phyloP scores from a whole-genome alignment of 805 yeast species.

The Myxozyma kluyveri region DNA sequence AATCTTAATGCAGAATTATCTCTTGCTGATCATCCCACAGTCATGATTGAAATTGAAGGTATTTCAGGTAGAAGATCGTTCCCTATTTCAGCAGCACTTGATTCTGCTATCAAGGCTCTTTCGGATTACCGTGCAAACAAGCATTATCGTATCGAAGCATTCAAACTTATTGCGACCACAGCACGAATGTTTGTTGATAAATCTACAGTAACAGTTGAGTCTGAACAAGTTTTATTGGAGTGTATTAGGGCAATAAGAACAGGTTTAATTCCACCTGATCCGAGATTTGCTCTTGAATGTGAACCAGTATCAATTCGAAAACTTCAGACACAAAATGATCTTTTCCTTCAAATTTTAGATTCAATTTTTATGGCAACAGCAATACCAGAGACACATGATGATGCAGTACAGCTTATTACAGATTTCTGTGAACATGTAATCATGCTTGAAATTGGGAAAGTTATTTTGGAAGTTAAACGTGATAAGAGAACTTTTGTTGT shows the following conservation, averaged over 20 bases:
- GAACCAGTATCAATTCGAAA: slow-evolving; percentile 25
- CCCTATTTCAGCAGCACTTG: slow-evolving; percentile 78
- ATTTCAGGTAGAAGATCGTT: slow-evolving; percentile 60
- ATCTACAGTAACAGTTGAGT: slow-evolving; percentile 17
- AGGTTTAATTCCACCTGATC: slow-evolving; percentile 28
- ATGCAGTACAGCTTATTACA: slow-evolving; percentile 60
- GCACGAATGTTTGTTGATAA: slow-evolving; percentile 66
- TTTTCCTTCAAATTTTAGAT: slow-evolving; percentile 56
- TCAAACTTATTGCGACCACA: slow-evolving; percentile 62
- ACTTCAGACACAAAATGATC: slow-evolving; percentile 50
- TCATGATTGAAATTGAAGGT: slow-evolving; percentile 70
- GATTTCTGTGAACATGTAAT: slow-evolving; percentile 77
- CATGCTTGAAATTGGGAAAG: slow-evolving; percentile 70
- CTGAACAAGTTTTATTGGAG: slow-evolving; percentile 15
- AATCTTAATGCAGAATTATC: slow-evolving; percentile 54
- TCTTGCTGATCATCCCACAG: slow-evolving; percentile 62
- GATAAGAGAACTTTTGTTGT: slow-evolving; percentile 69
- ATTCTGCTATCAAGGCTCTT: slow-evolving; percentile 70
- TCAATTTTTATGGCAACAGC: slow-evolving; percentile 64
- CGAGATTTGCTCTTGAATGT: slow-evolving; percentile 17
- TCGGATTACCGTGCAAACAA: slow-evolving; percentile 57
- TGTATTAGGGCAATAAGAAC: slow-evolving; percentile 23
- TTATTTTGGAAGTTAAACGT: slow-evolving; percentile 56
- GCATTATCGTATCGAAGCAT: slow-evolving; percentile 76
- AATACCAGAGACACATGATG: slow-evolving; percentile 65